A percentile compares a stretch with the other conserved stretches of the same genome.
Evolutionary conservation across 441 rosid species (phyloP).

Genomic region (Rhodomyrtus psidioides): DNA sequence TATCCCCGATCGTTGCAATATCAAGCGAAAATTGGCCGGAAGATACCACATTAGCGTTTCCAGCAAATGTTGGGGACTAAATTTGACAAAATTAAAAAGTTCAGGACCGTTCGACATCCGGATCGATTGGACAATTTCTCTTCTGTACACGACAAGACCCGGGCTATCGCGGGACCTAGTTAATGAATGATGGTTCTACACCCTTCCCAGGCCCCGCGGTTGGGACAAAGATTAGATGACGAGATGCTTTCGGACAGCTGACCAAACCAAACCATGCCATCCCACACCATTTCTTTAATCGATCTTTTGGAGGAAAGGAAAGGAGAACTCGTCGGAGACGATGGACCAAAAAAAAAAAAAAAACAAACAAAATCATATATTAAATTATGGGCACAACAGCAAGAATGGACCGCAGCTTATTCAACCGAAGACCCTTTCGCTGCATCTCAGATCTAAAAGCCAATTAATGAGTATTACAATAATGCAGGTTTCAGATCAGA

Average conservation of each 20-base stretch:
- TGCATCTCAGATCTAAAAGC: neutral
- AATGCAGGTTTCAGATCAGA: neutral
- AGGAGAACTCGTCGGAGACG: neutral
- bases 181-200: neutral
- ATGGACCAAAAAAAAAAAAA: no score
- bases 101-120: no score
- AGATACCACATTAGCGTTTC: no score
- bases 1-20: no score
- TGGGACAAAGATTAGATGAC: neutral
- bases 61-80: accelerated
- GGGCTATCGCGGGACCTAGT: neutral
- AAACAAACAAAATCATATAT: no score
- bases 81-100: no score
- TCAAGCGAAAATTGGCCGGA: no score
- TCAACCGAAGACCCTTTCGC: neutral
- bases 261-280: neutral
- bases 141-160: no score
- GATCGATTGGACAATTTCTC: no score
- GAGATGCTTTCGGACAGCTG: neutral
- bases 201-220: neutral
- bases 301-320: neutral
- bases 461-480: neutral
- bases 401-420: neutral
- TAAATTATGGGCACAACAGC: neutral
- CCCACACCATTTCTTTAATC: neutral